Base-by-base conservation (phyloP, 2,329 filamentous ascomycete genomes). In the Westerdykella ornata region DNA sequence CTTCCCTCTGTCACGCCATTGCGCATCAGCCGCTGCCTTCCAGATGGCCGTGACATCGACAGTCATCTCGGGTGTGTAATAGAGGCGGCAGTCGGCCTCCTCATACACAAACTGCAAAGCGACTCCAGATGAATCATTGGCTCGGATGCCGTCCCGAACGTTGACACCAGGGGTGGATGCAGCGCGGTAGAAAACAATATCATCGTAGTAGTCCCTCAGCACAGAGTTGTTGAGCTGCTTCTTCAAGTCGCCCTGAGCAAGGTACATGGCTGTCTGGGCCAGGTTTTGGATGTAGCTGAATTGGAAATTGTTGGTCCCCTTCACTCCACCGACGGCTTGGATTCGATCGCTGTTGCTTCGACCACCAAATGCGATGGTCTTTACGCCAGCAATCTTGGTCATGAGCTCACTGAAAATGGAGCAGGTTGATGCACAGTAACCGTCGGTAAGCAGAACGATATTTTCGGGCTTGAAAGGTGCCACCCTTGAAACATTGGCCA, bases 341-440 rank as follows among this genome's bases (percentile, higher is more conserved):
- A 78, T 78, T 1, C 65, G 63, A 2, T 72, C 71, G 26, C 63
- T 52, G 36, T 67, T 67, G 26, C 57, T 60, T 34, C 66, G 65
- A 16, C 76, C 76, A 18, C 76, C 77, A 43, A 77, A 64, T 5
- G 72, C 73, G 39, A 73, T 68, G 4, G 70, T 73, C 60, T 73
- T 72, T n/a, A 80, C 73, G 26, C 72, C 71, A 16, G 67, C 75
- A 44, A 76, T 68, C 18, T 70, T 59, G 17, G 70, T 70, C 51
- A 80, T 64, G 50, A 80, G 69, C 48, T 80, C 74, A 9, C 70
- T 69, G 46, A 78, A 77, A 3, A 78, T 65, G 3, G 75, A 72
- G 61, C 78, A 81, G 2, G 76, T 76, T 1, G 75, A 79, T 16
- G 73, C 73, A 56, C 78, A 81, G 50, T 73, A 71, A 26, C 77